A percentile compares a stretch with the other conserved stretches of the same genome.
Conservation (phyloP, 1,284 basidiomycete species). For the Irpex sp. region DNA sequence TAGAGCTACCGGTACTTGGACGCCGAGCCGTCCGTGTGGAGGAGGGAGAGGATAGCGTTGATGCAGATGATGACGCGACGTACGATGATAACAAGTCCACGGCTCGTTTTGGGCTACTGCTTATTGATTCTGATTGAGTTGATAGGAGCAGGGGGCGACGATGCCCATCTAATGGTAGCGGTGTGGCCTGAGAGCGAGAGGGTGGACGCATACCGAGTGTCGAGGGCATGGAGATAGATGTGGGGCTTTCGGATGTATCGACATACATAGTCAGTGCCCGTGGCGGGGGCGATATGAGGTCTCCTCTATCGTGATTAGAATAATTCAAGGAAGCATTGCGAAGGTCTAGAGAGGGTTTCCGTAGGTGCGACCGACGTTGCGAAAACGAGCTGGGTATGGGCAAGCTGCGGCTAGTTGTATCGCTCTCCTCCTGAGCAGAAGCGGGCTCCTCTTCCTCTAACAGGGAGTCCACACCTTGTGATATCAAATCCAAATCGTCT, state of each 20-base stretch:
- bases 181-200: constrained; percentile 31
- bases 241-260: constrained; percentile 48
- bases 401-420: constrained; percentile 49
- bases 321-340: constrained; percentile 42
- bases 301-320: constrained; percentile 45
- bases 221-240: constrained; percentile 57
- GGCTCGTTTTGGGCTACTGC: constrained; percentile 15
- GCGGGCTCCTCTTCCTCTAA: constrained; percentile 31
- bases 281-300: constrained; percentile 63
- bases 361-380: constrained; percentile 27
- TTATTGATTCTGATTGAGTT: constrained; percentile 5
- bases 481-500: constrained; percentile 58
- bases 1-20: constrained; percentile 18
- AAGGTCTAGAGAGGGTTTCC: constrained; percentile 49
- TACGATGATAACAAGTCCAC: constrained; percentile 27
- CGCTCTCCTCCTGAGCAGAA: constrained; percentile 15
- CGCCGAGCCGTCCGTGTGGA: constrained; percentile 10
- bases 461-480: constrained; percentile 54
- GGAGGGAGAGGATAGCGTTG: constrained; percentile 13
- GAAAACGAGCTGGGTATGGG: constrained; percentile 29
- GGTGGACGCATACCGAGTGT: constrained; percentile 62
- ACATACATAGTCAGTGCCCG: constrained; percentile 71
- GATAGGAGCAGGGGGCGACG: constrained; percentile 16
- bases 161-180: constrained; percentile 25
- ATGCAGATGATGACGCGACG: constrained; percentile 16